Percentiles rank a stretch among this genome's conserved stretches.
Conservation (phyloP, 441 rosid genomes). For the Erodium texanum region DNA sequence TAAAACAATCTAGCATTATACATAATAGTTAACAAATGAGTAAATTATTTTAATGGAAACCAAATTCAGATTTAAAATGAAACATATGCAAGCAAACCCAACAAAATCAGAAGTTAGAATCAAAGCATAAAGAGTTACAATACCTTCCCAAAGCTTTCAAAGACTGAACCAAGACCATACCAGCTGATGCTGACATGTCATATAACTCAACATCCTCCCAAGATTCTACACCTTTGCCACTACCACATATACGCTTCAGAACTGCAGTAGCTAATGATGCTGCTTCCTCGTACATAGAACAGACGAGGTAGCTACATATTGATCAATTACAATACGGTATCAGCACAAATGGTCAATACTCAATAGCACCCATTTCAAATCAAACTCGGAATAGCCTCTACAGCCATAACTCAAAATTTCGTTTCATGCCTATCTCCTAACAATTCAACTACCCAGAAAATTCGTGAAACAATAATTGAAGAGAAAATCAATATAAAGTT, state of each 20-base stretch:
- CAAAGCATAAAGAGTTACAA: neutral
- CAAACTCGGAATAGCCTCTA: neutral
- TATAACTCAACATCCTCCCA: slow-evolving; percentile 25
- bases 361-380: neutral
- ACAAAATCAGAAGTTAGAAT: no score
- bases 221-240: slow-evolving; percentile 15
- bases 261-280: slow-evolving; percentile 46
- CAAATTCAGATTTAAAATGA: neutral
- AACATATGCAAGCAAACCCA: neutral
- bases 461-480: neutral
- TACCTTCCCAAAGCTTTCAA: slow-evolving; percentile 59
- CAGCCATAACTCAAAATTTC: neutral
- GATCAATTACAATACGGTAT: neutral
- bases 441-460: neutral
- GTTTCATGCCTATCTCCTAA: neutral
- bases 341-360: neutral
- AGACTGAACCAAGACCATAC: slow-evolving; percentile 82
- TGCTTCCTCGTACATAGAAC: slow-evolving; percentile 70
- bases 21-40: neutral
- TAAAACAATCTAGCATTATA: neutral
- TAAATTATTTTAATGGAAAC: neutral
- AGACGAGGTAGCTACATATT: slow-evolving; percentile 53
- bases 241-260: slow-evolving; percentile 26
- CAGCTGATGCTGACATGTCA: slow-evolving; percentile 58
- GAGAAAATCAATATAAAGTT: neutral